Evolutionary conservation across 208 protist genomes (phyloP), one percentile per base, ranked within the genome.

Genomic region (Crithidia thermophila): DNA sequence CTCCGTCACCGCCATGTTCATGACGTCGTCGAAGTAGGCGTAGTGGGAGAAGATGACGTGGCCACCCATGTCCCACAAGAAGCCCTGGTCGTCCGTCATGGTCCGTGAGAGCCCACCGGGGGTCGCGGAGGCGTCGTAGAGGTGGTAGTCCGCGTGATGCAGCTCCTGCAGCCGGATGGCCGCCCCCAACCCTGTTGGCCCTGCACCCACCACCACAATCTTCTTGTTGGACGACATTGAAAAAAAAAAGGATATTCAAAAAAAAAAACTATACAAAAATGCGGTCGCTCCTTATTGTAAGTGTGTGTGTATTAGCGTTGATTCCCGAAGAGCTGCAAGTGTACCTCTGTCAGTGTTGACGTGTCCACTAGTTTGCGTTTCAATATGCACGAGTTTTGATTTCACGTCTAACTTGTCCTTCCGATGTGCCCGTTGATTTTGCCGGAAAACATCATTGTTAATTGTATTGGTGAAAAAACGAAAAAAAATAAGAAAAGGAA

Each of bases 1-100:
- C 16, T 79, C 57, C 31, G 59, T 13, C 18, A 91, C 46, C 8
- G 81, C 64, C 27, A 77, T 36, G 72, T 90, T 78, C 75, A 94
- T 87, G 13, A 90, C 75, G 31, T 87, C 79, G 62, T 94, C 88
- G 62, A 91, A 94, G 71, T 90, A 94, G 25, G 82, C 75, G 67
- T 88, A 94, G 74, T 94, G 88, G 2, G 85, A 91, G 58, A 94
- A 94, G 67, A 94, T 87, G 27, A 91, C 84, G 75, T 94, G 88
- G 27, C 81, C 88, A 23, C 88, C 88, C 34, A 91, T 72, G 67
- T 94, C 88, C 84, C 84, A 94, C 25, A 79, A 69, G 60, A 94
- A 94, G n/a, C 78, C 78, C 2, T 85, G 69, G 3, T 72, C 65
- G 58, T 91, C 85, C 30, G 52, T 27, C 47, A 80, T 63, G 39